Base-by-base conservation (phyloP, 257 asterid genomes). In the Asclepias syriaca region DNA sequence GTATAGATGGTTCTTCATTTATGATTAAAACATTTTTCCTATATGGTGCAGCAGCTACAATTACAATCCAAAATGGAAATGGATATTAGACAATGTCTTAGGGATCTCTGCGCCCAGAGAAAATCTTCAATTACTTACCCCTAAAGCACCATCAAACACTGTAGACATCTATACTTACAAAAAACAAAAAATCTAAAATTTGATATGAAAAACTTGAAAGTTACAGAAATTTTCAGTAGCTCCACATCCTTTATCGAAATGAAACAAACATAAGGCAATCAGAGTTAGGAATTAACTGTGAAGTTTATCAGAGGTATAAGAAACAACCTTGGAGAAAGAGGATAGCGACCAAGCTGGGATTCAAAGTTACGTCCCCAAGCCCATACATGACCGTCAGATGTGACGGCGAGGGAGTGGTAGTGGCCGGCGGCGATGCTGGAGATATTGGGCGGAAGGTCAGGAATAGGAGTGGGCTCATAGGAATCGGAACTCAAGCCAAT, bases 291-390 rank as follows among this genome's bases (percentile, higher is more conserved):
- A 15, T 27, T 29, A 6, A 61, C 66, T 7, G 22, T 32, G 37
- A 60, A 32, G 22, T 32, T 32, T 14, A 61, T 8, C 46, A 29
- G 9, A 64, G 68, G 27, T 37, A 12, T 37, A 68, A 50, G 72
- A 49, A 45, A 49, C 34, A 12, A 90, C 97, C 96, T 91, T 1
- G 90, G 82, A 64, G 96, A 87, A 76, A 57, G 73, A 14, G 82
- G 77, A 54, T 69, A 72, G 19, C 96, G 96, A 72, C 93, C 96
- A 48, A 94, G 96, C 87, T 94, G 99, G 1, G 77, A 74, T 72
- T 89, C 99, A 22, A 45, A 16, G 73, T 89, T 89, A 45, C 98
- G 96, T 32, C 98, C 98, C 98, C 96, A 94, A n/a, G 95, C 76
- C 96, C 96, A 91, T 68, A 91, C 85, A 9, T 83, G 85, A 18